Percentiles rank a stretch among this genome's conserved stretches.
phyloP scores from a whole-genome alignment of 805 yeast species.

The Gaillardinia entomophila region DNA sequence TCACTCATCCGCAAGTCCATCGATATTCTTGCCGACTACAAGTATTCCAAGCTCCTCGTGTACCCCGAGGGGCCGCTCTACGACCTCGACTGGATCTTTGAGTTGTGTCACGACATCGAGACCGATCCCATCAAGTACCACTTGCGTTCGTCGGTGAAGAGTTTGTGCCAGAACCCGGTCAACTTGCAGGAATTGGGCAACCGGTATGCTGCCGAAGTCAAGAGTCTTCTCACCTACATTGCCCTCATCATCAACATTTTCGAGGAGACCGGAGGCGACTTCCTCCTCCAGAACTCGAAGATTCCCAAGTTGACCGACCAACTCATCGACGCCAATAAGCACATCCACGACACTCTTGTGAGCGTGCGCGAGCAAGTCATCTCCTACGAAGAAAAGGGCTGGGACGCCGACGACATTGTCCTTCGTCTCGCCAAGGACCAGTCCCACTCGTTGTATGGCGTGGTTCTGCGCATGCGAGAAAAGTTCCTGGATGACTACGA shows the following conservation, averaged over 20 bases:
- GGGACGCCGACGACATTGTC: slow-evolving; percentile 35
- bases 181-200: slow-evolving; percentile 28
- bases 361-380: slow-evolving; percentile 18
- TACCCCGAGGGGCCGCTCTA: slow-evolving; percentile 19
- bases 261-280: slow-evolving; percentile 25
- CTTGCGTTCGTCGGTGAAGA: slow-evolving; percentile 33
- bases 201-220: slow-evolving; percentile 10
- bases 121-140: slow-evolving; percentile 44
- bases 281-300: slow-evolving; percentile 30
- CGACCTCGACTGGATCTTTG: slow-evolving; percentile 28
- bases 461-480: slow-evolving; percentile 20
- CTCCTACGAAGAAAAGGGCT: slow-evolving; percentile 29
- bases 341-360: slow-evolving; percentile 14
- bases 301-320: slow-evolving; percentile 26
- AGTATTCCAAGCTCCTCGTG: slow-evolving; percentile 34
- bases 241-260: slow-evolving; percentile 26
- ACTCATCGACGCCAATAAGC: slow-evolving; percentile 15
- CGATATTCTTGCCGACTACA: slow-evolving; percentile 27
- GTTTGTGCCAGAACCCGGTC: slow-evolving; percentile 25
- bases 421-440: slow-evolving; percentile 19
- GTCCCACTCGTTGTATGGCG: slow-evolving; percentile 14
- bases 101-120: slow-evolving; percentile 41
- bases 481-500: slow-evolving; percentile 18
- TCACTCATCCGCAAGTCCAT: slow-evolving; percentile 36
- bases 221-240: slow-evolving; percentile 18